Base-by-base conservation (phyloP, 495 filamentous ascomycete genomes). In the Aspergillus asperescens region DNA sequence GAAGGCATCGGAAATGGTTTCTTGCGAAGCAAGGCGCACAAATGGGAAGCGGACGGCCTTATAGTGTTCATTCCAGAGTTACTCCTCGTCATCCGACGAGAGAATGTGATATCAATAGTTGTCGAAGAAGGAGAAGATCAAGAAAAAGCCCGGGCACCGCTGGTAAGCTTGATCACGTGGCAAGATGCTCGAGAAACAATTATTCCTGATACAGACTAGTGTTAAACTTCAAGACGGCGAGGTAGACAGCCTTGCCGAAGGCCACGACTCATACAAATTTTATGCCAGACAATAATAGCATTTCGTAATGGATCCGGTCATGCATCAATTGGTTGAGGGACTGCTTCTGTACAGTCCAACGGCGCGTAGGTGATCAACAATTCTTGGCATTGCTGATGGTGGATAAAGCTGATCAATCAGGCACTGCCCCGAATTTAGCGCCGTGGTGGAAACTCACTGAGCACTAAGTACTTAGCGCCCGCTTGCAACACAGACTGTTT, bases 1-100 rank as follows among this genome's bases (percentile, higher is more conserved):
- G 60, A 44, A 54, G 63, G 58, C 12, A 66, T 61, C 18, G 61
- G 35, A 58, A 68, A 66, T 10, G 63, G 60, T 63, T 61, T 65
- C 50, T 61, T 66, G 57, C 66, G 60, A 61, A 63, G 50, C 15
- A 56, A 56, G 32, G 55, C 51, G 5, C 57, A 61, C 23, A 64
- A 62, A 44, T 50, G 57, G 53, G 57, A 48, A 38, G 58, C 46
- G 12, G 28, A 61, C n/a, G 58, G 47, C 38, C 40, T 64, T 27
- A 55, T 57, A n/a, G 41, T n/a, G n/a, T n/a, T n/a, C n/a, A n/a
- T n/a, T n/a, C n/a, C n/a, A n/a, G n/a, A n/a, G n/a, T n/a, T n/a
- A n/a, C n/a, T n/a, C n/a, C n/a, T n/a, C n/a, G n/a, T n/a, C n/a
- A n/a, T n/a, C n/a, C n/a, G n/a, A n/a, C n/a, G n/a, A n/a, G n/a